Percentiles rank a stretch among this genome's conserved stretches.
Evolutionary conservation across 2,329 filamentous ascomycete genomes (phyloP).

Genomic region (Raffaelea albimanens): DNA sequence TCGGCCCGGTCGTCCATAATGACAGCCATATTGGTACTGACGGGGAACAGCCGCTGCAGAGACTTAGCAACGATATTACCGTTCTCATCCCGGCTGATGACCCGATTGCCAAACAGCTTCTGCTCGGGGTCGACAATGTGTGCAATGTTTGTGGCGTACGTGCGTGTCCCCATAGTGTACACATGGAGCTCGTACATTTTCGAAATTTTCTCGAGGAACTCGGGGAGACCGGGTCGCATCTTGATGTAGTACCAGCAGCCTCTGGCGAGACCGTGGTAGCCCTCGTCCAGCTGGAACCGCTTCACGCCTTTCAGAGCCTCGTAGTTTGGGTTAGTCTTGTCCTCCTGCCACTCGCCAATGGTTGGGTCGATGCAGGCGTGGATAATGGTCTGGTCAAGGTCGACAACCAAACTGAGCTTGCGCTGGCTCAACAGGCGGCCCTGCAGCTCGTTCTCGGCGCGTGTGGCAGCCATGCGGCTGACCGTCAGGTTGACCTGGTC

Average conservation of each 20-base stretch:
- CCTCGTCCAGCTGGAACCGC: constrained; percentile 86
- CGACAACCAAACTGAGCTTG: constrained; percentile 89
- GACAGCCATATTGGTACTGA: constrained; percentile 97
- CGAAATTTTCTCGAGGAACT: constrained; percentile 71
- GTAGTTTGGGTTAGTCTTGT: constrained; percentile 82
- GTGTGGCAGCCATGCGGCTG: constrained; percentile 69
- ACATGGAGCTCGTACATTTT: constrained; percentile 90
- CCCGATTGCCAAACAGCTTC: constrained; percentile 84
- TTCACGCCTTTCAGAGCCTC: constrained; percentile 81
- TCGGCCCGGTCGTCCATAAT: constrained; percentile 97
- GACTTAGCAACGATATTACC: constrained; percentile 88
- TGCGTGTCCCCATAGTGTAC: constrained; percentile 97
- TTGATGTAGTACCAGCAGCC: constrained; percentile 99
- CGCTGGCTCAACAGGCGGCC: constrained; percentile 67
- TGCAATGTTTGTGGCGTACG: constrained; percentile 89
- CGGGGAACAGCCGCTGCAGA: constrained; percentile 82
- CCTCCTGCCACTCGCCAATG: constrained; percentile 88
- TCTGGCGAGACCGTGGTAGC: constrained; percentile 54
- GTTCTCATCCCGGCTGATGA: constrained; percentile 95
- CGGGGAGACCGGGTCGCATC: constrained; percentile 74
- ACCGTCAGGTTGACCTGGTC: constrained; percentile 82
- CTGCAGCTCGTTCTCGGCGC: constrained; percentile 79
- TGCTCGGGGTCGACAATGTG: constrained; percentile 85
- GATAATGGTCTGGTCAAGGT: constrained; percentile 97
- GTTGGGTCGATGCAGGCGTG: constrained; percentile 97